phyloP scores from a whole-genome alignment of 176 grass and related monocot genomes.

The Poa pratensis region DNA sequence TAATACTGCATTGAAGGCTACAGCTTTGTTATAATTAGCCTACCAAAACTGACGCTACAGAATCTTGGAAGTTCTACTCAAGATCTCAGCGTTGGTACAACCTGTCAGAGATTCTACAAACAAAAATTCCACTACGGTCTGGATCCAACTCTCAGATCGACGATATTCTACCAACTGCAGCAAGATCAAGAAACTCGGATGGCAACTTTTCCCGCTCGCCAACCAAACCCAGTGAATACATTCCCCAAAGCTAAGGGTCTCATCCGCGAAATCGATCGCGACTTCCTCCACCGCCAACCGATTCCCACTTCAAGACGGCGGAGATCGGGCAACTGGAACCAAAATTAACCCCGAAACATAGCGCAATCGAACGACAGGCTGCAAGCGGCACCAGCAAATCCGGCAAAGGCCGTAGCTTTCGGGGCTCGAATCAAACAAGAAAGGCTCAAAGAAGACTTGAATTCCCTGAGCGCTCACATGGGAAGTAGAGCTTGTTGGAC shows the following conservation, averaged over 20 bases:
- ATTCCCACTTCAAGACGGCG: slow-evolving; percentile 21
- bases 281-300: neutral
- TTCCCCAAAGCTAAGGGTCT: slow-evolving; percentile 8
- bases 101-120: neutral
- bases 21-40: slow-evolving; percentile 5
- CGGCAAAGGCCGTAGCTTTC: slow-evolving; percentile 24
- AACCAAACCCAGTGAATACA: neutral
- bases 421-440: slow-evolving; percentile 37
- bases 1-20: slow-evolving; percentile 14
- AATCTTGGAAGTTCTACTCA: slow-evolving; percentile 4
- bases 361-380: neutral
- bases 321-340: slow-evolving; percentile 35
- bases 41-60: slow-evolving; percentile 24
- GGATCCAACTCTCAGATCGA: slow-evolving; percentile 35
- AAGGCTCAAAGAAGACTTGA: slow-evolving; percentile 3
- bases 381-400: slow-evolving; percentile 2
- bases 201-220: slow-evolving; percentile 20
- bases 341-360: slow-evolving; percentile 7
- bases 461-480: slow-evolving; percentile 65
- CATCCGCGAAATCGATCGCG: slow-evolving; percentile 23
- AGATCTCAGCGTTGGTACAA: slow-evolving; percentile 22
- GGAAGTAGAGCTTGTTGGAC: slow-evolving; percentile 91
- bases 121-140: neutral
- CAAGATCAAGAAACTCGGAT: slow-evolving; percentile 28
- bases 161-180: neutral